phyloP scores from a whole-genome alignment of 2,329 filamentous ascomycete genomes.

The Cladosporium sp. region DNA sequence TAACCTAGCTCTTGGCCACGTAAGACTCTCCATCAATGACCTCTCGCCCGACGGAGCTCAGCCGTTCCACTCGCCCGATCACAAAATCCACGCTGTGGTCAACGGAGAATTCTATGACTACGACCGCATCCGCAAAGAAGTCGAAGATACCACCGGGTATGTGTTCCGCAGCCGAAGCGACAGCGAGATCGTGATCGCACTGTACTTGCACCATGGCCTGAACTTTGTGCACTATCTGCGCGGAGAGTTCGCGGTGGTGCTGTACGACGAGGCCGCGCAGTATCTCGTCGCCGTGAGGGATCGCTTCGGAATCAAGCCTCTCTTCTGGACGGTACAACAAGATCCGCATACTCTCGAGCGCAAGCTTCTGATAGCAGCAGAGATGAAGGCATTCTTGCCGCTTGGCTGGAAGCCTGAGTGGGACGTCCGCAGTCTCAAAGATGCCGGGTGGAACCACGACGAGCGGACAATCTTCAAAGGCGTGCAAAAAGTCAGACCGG shows the following conservation, averaged over 20 bases:
- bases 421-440: constrained; percentile 46
- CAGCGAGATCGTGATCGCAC: constrained; percentile 50
- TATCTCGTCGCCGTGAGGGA: constrained; percentile 49
- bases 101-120: constrained; percentile 59
- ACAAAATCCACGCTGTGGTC: constrained; percentile 51
- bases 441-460: constrained; percentile 43
- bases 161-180: constrained; percentile 46
- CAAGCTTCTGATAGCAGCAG: constrained; percentile 47
- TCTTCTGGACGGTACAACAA: constrained; percentile 47
- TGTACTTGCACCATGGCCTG: constrained; percentile 49
- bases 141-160: constrained; percentile 37
- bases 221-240: constrained; percentile 46
- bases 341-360: constrained; percentile 16
- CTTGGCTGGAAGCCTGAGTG: constrained; percentile 52
- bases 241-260: constrained; percentile 53
- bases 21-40: constrained; percentile 52
- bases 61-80: constrained; percentile 33
- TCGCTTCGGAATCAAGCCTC: constrained; percentile 55
- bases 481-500: constrained; percentile 44
- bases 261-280: constrained; percentile 45
- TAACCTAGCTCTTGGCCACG: constrained; percentile 44
- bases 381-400: constrained; percentile 52
- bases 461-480: constrained; percentile 48
- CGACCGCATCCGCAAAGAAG: constrained; percentile 40
- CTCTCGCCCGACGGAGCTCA: constrained; percentile 45